Conservation (phyloP, 2,329 filamentous ascomycete species). For the Apiospora rasikravindrae region DNA sequence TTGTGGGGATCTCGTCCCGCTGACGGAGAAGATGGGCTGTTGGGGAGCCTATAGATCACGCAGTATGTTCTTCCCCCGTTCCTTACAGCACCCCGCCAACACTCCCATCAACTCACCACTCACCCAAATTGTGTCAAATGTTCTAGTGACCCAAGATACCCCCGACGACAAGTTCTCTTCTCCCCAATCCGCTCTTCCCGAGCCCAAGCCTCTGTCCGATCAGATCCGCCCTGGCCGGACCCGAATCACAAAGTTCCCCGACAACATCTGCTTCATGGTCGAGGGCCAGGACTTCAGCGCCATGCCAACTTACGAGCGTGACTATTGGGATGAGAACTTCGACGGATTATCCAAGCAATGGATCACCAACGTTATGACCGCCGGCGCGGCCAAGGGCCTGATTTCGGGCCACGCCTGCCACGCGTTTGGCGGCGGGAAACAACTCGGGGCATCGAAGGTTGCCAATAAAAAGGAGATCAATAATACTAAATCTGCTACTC, state of each 20-base stretch:
- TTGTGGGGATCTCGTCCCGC: slow-evolving; percentile 3
- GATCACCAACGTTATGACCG: slow-evolving; percentile 17
- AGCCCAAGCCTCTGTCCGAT: neutral
- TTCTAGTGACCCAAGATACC: neutral
- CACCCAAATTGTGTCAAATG: neutral
- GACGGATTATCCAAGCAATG: slow-evolving; percentile 10
- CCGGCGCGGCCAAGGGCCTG: neutral
- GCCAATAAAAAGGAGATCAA: neutral
- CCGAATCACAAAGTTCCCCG: slow-evolving; percentile 13
- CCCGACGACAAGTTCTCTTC: neutral
- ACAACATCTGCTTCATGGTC: slow-evolving; percentile 9
- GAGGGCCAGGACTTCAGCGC: slow-evolving; percentile 10
- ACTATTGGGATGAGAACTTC: slow-evolving; percentile 1
- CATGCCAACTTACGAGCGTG: neutral
- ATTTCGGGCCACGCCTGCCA: slow-evolving; percentile 12
- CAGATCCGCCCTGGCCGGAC: neutral
- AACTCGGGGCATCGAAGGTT: neutral
- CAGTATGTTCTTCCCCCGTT: neutral
- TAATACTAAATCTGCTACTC: too few relatives aligned
- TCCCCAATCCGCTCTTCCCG: neutral
- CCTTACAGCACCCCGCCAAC: neutral
- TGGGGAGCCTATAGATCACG: slow-evolving; percentile 9
- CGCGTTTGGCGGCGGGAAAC: neutral
- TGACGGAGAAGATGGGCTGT: neutral
- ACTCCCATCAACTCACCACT: neutral